phyloP scores from a whole-genome alignment of 306 rosid genomes.

The Macrotyloma uniflorum region DNA sequence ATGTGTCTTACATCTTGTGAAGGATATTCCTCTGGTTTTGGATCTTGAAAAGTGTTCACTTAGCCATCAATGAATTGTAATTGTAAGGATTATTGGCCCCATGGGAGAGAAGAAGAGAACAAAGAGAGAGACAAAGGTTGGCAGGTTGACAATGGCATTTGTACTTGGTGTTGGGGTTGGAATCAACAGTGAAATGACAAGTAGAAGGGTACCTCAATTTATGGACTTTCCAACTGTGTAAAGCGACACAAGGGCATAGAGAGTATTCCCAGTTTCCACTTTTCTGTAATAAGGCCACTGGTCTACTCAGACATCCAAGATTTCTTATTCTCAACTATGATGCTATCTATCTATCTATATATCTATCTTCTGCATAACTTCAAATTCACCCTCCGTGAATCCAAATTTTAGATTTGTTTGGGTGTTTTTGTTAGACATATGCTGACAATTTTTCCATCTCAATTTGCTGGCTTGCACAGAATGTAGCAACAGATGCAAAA shows the following conservation, averaged over 20 bases:
- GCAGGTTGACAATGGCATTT: slow-evolving; percentile 39
- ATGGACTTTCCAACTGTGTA: slow-evolving; percentile 39
- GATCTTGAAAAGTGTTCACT: background rate
- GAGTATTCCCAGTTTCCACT: slow-evolving; percentile 36
- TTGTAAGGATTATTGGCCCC: background rate
- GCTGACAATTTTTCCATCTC: slow-evolving; percentile 27
- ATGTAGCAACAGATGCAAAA: slow-evolving; percentile 11
- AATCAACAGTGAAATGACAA: slow-evolving; percentile 35
- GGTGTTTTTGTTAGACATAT: background rate
- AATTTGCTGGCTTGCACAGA: background rate
- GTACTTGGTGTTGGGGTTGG: slow-evolving; percentile 36
- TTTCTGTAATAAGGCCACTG: slow-evolving; percentile 12
- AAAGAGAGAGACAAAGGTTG: slow-evolving; percentile 33
- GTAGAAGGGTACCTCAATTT: slow-evolving; percentile 32
- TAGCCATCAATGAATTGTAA: slow-evolving; percentile 7
- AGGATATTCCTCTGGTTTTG: slow-evolving; percentile 1
- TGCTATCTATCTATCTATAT: background rate
- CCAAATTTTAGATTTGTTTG: slow-evolving; percentile 14
- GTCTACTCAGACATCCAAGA: slow-evolving; percentile 21
- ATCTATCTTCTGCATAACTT: background rate
- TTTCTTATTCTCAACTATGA: background rate
- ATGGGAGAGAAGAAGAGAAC: slow-evolving; percentile 16
- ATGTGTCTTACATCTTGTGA: background rate
- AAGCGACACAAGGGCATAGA: slow-evolving; percentile 31
- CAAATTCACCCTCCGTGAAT: slow-evolving; percentile 20